Evolutionary conservation across 2,329 filamentous ascomycete species (phyloP), one percentile per base, ranked within the genome.

Genomic region (Hypoxylon sp.): DNA sequence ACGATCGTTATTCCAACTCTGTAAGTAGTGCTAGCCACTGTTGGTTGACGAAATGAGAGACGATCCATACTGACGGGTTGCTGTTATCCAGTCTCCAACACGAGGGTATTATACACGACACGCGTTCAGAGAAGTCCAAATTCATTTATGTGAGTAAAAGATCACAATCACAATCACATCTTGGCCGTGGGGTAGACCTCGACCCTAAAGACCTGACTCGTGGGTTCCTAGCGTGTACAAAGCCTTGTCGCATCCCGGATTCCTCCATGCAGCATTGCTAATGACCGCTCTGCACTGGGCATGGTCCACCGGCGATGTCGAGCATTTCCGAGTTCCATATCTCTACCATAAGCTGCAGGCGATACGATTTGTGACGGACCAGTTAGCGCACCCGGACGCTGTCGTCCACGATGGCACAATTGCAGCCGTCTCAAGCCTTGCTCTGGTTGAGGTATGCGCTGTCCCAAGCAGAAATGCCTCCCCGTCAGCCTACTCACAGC

Each of bases 321-420:
- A 83, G 58, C 78, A 81, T 57, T 82, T 83, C 70, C 80, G 81
- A 70, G 77, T 84, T 22, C 81, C 82, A 10, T 83, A 84, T 69
- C 77, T 84, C 57, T 82, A 84, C 63, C 82, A 84, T 73, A 84
- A 84, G 69, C 77, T 82, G 26, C 81, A 83, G 52, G 83, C 83
- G 10, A 84, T 84, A 73, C 80, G 81, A 59, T 84, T 83, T 64
- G 82, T 82, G 53, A 81, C 82, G 66, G 78, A 82, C 67, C 82
- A 84, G 65, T 73, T 84, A 46, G 78, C 78, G 51, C 76, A 78
- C 37, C 75, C 78, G n/a, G 78, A 79, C 50, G 75, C 76, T 6
- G 80, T 77, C 33, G 76, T 80, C 44, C 80, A 79, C 61, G 82
- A 83, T 57, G 80, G 81, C 37, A 81, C 81, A 1, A 81, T 84